These are phyloP conservation scores for Fraxinus quadrangulata DNA, from an alignment of 257 asterid genomes.

Conservation along the genomic window DNA sequence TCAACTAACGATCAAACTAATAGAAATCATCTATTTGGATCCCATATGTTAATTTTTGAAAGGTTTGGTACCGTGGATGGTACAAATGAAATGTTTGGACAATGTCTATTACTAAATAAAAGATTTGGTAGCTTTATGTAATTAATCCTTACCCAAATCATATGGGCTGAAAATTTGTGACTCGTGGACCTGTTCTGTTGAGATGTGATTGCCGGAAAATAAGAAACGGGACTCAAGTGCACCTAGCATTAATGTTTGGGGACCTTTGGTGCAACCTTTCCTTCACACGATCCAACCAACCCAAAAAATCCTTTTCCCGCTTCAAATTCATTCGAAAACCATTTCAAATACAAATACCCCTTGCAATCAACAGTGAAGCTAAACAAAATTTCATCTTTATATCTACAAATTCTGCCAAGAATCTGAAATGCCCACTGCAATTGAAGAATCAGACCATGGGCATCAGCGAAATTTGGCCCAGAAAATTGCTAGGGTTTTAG, in stretches of 20 bases:
- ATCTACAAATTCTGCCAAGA: not conserved
- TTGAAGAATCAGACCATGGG: constrained; percentile 30
- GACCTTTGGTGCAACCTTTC: not conserved
- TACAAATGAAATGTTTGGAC: no score
- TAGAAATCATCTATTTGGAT: no score
- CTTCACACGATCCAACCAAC: not conserved
- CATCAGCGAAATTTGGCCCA: constrained; percentile 26
- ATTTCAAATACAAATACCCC: constrained; percentile 30
- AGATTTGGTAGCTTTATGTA: no score
- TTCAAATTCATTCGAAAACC: constrained; percentile 20
- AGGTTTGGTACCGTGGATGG: no score
- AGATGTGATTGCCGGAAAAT: not conserved
- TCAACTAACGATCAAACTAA: no score
- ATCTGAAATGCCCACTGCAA: constrained; percentile 35
- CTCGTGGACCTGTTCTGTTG: no score
- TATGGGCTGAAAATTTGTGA: no score
- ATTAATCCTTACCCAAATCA: no score
- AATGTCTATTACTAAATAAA: no score
- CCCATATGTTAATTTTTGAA: no score
- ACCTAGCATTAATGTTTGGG: not conserved
- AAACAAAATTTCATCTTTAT: constrained; percentile 5
- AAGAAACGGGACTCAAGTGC: not conserved
- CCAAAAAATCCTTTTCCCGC: constrained; percentile 41
- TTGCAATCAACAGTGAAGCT: not conserved
- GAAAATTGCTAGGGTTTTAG: constrained; percentile 55